These are phyloP conservation scores for Naganishia randhawae DNA, from an alignment of 768 basidiomycete genomes.

Conservation along the genomic window DNA sequence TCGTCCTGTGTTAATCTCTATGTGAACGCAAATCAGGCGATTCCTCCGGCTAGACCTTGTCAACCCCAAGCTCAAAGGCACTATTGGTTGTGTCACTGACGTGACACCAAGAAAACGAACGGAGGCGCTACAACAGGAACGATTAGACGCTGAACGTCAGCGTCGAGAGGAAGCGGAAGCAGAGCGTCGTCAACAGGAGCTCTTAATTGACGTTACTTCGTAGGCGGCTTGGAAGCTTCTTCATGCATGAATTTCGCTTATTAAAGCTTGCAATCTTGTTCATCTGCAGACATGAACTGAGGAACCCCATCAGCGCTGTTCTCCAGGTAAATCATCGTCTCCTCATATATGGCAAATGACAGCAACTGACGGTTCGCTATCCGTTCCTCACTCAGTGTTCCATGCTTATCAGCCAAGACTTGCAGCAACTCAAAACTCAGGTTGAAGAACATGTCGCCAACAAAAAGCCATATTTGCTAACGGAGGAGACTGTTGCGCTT, in stretches of 20 bases:
- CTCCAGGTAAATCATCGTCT: constrained; percentile 33
- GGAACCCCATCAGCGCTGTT: constrained; percentile 49
- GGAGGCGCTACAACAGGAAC: constrained; percentile 36
- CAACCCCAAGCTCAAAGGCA: constrained; percentile 34
- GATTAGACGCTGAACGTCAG: constrained; percentile 40
- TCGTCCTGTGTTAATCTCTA: not conserved
- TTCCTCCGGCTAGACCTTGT: constrained; percentile 41
- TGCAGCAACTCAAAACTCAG: constrained; percentile 17
- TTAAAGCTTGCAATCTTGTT: not conserved
- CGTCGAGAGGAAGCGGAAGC: constrained; percentile 43
- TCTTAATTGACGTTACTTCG: constrained; percentile 49
- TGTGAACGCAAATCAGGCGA: not conserved
- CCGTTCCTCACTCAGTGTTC: constrained; percentile 40
- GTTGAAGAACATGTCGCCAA: constrained; percentile 2
- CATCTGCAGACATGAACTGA: constrained; percentile 45
- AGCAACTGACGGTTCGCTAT: not conserved
- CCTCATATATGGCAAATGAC: not conserved
- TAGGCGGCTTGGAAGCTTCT: not conserved
- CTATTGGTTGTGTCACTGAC: constrained; percentile 43
- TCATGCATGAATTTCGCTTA: too few species aligned
- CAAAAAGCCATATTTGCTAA: not conserved
- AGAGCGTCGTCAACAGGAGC: constrained; percentile 47
- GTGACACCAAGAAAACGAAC: constrained; percentile 32
- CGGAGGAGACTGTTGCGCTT: constrained; percentile 35
- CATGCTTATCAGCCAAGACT: constrained; percentile 38